Evolutionary conservation across 768 basidiomycete genomes (phyloP), one percentile per base, ranked within the genome.

Genomic region (Pisolithus orientalis): DNA sequence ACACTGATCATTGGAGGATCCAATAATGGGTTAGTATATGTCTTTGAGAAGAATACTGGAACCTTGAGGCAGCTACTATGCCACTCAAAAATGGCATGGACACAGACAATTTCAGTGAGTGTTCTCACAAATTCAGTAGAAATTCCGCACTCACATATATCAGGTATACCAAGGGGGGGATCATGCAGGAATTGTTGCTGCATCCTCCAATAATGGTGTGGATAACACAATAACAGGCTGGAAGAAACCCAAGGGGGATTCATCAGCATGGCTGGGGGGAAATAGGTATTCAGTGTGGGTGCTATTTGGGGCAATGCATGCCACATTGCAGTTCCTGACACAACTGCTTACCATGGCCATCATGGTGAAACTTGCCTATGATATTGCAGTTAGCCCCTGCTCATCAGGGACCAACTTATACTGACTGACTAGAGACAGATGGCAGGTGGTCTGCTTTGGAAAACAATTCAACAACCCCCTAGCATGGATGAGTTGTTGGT

Each of bases 21-120:
- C 10, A 40, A 51, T 7, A 46, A 51, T 17, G 31, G 54, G 0
- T 14, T 37, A 4, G 50, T 44, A 1, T 29, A 40, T 24, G 24
- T 55, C 9, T 55, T 55, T 28, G 29, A 47, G 6, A 55, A 37
- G 39, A 38, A 13, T 4, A 47, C 17, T 25, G 43, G 54, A 9
- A 38, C 7, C 16, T 39, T 51, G 2, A 13, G 28, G 3, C 45
- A 51, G 21, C n/a, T n/a, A 3, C 28, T 55, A 13, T 7, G 25
- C 8, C 54, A 55, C 14, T 32, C 46, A 4, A 21, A 47, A 16
- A 24, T 14, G 8, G 31, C 49, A 16, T 28, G 13, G 16, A 27
- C 25, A 10, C 54, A 55, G 44, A 55, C 53, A 24, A 6, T 55
- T 13, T 11, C 50, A 21, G 39, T 40, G 14, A 40, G 39, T 17